Base-by-base conservation (phyloP, 169 alveolate genomes). In the Eimeria brunetti region DNA sequence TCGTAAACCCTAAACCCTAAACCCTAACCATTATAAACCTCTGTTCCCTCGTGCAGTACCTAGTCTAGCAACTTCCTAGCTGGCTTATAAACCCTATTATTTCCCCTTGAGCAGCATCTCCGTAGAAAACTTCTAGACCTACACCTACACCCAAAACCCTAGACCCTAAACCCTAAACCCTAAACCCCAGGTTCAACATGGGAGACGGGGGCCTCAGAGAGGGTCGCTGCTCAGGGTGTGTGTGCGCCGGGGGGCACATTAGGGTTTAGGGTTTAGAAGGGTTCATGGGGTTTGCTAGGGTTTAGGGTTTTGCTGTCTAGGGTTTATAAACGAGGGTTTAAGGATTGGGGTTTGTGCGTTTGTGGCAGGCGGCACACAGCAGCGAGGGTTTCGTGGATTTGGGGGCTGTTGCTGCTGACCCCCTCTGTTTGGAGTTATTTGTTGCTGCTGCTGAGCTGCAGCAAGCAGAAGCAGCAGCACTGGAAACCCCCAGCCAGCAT, bases 211-310 rank as follows among this genome's bases (percentile, higher is more conserved):
- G n/a, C n/a, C n/a, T n/a, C n/a, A n/a, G n/a, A n/a, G n/a, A n/a
- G n/a, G n/a, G n/a, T n/a, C n/a, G n/a, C n/a, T n/a, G n/a, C n/a
- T n/a, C n/a, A n/a, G n/a, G n/a, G n/a, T n/a, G n/a, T n/a, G n/a
- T n/a, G n/a, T n/a, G n/a, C n/a, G n/a, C n/a, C n/a, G n/a, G n/a
- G n/a, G n/a, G n/a, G n/a, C n/a, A n/a, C n/a, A n/a, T 20, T 76
- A 83, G 75, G 73, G 75, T 83, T 83, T 56, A 83, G 88, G 67
- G 64, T 46, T 38, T 78, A 78, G 67, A n/a, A 51, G 24, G 58
- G 30, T 11, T 83, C 90, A 83, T 83, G 75, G 14, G 90, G 49
- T 73, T 36, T 83, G 90, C 76, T 27, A 38, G 27, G 73, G 56
- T 83, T 46, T 9, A 36, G 36, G 46, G 33, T n/a, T n/a, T 49